Evolutionary conservation across 1,284 basidiomycete species (phyloP), one percentile per base, ranked within the genome.

Genomic region (Naganishia albida): DNA sequence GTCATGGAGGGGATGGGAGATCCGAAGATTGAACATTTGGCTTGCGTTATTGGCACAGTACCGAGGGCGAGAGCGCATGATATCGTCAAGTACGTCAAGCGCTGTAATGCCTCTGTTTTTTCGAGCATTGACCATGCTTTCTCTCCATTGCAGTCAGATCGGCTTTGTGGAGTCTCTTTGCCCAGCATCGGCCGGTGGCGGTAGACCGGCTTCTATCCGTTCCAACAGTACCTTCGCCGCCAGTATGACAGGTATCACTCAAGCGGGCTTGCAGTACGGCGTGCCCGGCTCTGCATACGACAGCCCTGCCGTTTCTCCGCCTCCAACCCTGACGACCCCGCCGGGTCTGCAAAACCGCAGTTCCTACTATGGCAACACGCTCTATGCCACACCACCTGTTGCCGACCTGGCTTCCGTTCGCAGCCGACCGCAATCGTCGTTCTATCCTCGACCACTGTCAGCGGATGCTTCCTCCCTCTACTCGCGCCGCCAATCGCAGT

Each of bases 1-100:
- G 81, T 89, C 50, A 83, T 90, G 78, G 88, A 86, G 23, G 83
- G 84, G 6, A 85, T 85, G 6, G 82, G 85, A 63, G 85, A 85
- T 65, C 74, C 91, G 12, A 80, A 84, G 34, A 84, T 90, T 80
- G 86, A 88, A n/a, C 72, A 74, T 52, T 79, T 93, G 46, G 87
- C 62, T 25, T 77, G 73, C 67, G 71, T 71, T 7, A 71, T 78
- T 2, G 77, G 78, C 16, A 69, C 73, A 1, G 77, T 73, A 56
- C 51, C 70, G 10, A 54, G 72, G 53, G 65, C 68, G 0, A 68
- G 72, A 18, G 72, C 77, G 7, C 70, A 73, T 42, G 73, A 77
- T 56, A 72, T 74, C 10, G 70, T 77, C 50, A 72, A 70, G 78
- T 79, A 68, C 70, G 77, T 67, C 8, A n/a, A 26, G 39, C 16